A percentile compares a stretch with the other conserved stretches of the same genome.
Evolutionary conservation across 225 moss, liverwort and hornwort genomes (phyloP).

Genomic region (Straminergon stramineum): DNA sequence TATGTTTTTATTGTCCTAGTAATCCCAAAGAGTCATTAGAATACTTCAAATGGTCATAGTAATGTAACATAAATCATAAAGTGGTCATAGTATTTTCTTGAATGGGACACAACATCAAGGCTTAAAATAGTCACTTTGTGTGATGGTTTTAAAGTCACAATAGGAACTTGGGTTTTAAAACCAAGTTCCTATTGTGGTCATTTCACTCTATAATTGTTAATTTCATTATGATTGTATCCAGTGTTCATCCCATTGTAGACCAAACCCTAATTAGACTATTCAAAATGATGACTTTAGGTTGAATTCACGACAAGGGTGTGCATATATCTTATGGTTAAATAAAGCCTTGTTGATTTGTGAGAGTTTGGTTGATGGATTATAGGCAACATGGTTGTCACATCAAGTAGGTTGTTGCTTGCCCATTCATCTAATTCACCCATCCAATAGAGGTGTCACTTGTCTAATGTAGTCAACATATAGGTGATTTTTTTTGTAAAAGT

Average conservation of each 20-base stretch:
- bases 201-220: not conserved
- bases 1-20: too few species aligned
- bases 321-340: not conserved
- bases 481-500: too few species aligned
- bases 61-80: not conserved
- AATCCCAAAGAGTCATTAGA: not conserved
- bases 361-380: too few species aligned
- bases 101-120: not conserved
- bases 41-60: not conserved
- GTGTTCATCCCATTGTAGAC: not conserved
- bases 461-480: too few species aligned
- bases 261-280: not conserved
- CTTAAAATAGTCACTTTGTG: too few species aligned
- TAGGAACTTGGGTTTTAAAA: too few species aligned
- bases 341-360: not conserved
- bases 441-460: too few species aligned
- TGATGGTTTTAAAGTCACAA: not conserved
- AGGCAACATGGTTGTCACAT: too few species aligned
- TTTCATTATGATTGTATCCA: not conserved
- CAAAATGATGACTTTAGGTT: not conserved
- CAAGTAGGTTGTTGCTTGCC: too few species aligned
- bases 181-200: not conserved
- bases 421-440: too few species aligned
- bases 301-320: not conserved
- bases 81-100: not conserved